Percentiles rank a stretch among this genome's conserved stretches.
phyloP scores from a whole-genome alignment of 345 rosid species.

The Rhodamnia rubescens region DNA sequence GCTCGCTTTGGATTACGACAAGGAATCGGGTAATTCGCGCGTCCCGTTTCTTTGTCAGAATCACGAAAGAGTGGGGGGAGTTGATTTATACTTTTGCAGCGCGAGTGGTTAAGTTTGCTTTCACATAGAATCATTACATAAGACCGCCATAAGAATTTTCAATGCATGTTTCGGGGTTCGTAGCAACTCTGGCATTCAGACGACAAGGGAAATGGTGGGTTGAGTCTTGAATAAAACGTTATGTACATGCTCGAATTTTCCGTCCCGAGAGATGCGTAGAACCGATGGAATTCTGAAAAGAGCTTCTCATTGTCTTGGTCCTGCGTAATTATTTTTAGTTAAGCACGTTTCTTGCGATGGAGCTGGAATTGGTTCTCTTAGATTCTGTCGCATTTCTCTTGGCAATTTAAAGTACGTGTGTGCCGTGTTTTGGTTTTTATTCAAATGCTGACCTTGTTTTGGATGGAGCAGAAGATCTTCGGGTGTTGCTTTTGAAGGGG shows the following conservation, averaged over 20 bases:
- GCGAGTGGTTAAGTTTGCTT: not conserved
- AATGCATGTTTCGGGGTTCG: not conserved
- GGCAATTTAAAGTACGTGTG: not conserved
- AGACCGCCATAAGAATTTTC: not conserved
- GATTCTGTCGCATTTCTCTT: not conserved
- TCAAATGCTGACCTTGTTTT: not conserved
- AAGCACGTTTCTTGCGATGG: not conserved
- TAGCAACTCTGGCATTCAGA: not conserved
- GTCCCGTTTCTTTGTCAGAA: not conserved
- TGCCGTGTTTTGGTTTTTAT: not conserved
- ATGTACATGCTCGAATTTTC: not conserved
- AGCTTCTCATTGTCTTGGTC: not conserved
- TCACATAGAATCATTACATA: not conserved
- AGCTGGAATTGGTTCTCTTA: not conserved
- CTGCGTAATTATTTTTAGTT: not conserved
- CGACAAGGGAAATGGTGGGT: not conserved
- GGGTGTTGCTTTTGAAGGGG: conserved; percentile 52
- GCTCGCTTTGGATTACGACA: conserved; percentile 38
- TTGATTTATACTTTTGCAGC: not conserved
- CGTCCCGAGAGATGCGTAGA: not conserved
- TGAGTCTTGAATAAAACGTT: not conserved
- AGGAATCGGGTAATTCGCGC: conserved; percentile 53
- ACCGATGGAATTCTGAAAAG: not conserved
- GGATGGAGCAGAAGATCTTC: conserved; percentile 52
- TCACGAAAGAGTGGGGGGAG: not conserved